These are phyloP conservation scores for Aspergillus sclerotiicarbonarius DNA, from an alignment of 495 filamentous ascomycete genomes.

Conservation along the genomic window DNA sequence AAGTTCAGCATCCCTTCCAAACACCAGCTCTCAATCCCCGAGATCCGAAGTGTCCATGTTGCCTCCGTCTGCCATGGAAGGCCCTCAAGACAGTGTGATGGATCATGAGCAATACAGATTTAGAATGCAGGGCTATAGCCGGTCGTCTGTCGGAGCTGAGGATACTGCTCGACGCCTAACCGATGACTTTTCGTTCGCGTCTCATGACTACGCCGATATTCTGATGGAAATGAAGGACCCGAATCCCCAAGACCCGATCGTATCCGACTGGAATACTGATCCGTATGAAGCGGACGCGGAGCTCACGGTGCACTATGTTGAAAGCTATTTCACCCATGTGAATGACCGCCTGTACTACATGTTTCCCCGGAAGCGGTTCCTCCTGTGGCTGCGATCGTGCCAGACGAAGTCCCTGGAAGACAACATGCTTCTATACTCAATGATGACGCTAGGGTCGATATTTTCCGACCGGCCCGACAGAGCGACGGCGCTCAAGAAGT, in stretches of 20 bases:
- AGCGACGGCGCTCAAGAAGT: conserved; percentile 45
- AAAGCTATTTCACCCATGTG: conserved; percentile 53
- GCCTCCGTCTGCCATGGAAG: conserved; percentile 30
- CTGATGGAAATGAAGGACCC: conserved; percentile 33
- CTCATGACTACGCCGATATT: conserved; percentile 34
- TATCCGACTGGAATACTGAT: conserved; percentile 61
- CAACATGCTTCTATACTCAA: conserved; percentile 67
- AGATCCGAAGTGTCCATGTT: conserved; percentile 33
- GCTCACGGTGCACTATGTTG: conserved; percentile 48
- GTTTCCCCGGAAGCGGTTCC: conserved; percentile 54
- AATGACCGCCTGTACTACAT: conserved; percentile 55
- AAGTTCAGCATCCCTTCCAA: conserved; percentile 36
- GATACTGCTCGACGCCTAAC: conserved; percentile 14
- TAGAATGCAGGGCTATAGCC: conserved; percentile 19
- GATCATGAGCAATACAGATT: conserved; percentile 28
- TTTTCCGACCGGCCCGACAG: conserved; percentile 56
- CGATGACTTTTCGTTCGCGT: conserved; percentile 13
- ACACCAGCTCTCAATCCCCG: conserved; percentile 37
- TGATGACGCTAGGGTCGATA: conserved; percentile 57
- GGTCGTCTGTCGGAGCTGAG: conserved; percentile 16
- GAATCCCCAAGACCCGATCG: conserved; percentile 44
- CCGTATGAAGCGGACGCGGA: conserved; percentile 56
- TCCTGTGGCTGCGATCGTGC: conserved; percentile 51
- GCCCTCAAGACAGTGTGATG: conserved; percentile 22
- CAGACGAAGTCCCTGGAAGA: conserved; percentile 59